A percentile compares a stretch with the other conserved stretches of the same genome.
Conservation (phyloP, 495 filamentous ascomycete species). For the Cercophora scortea region DNA sequence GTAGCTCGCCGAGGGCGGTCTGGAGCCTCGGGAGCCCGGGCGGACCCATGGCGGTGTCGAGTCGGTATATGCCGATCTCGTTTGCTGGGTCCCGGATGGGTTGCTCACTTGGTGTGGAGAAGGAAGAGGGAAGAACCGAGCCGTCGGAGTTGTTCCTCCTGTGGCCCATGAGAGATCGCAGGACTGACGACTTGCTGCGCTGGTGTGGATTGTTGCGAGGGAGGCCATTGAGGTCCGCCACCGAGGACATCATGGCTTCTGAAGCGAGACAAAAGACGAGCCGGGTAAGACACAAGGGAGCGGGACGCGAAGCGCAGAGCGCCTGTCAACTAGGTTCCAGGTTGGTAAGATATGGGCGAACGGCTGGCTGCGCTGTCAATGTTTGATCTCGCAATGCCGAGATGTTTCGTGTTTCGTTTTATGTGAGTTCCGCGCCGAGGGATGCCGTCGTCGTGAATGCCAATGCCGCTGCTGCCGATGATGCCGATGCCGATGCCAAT, state of each 20-base stretch:
- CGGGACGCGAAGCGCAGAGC: background rate
- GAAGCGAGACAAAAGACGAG: background rate
- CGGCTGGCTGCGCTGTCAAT: too few species aligned
- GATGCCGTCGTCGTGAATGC: conserved; percentile 2
- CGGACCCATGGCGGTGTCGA: background rate
- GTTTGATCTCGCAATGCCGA: too few species aligned
- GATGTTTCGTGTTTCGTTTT: too few species aligned
- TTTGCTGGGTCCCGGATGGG: conserved; percentile 2
- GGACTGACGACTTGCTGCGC: conserved; percentile 49
- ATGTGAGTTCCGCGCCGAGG: too few species aligned
- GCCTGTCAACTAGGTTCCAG: background rate
- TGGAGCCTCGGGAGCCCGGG: conserved; percentile 13
- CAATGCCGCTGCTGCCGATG: conserved; percentile 6
- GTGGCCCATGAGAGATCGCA: conserved; percentile 48
- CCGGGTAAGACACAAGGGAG: background rate
- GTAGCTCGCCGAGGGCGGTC: conserved; percentile 41
- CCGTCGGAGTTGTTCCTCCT: conserved; percentile 43
- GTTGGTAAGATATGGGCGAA: background rate
- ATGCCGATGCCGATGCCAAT: conserved; percentile 10
- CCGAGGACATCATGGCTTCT: conserved; percentile 7
- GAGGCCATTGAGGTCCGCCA: conserved; percentile 7
- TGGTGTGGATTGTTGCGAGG: conserved; percentile 19
- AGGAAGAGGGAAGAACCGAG: conserved; percentile 27
- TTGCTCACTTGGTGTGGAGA: background rate
- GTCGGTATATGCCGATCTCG: conserved; percentile 1